phyloP scores from a whole-genome alignment of 83 land plant species.

The Thuja plicata region DNA sequence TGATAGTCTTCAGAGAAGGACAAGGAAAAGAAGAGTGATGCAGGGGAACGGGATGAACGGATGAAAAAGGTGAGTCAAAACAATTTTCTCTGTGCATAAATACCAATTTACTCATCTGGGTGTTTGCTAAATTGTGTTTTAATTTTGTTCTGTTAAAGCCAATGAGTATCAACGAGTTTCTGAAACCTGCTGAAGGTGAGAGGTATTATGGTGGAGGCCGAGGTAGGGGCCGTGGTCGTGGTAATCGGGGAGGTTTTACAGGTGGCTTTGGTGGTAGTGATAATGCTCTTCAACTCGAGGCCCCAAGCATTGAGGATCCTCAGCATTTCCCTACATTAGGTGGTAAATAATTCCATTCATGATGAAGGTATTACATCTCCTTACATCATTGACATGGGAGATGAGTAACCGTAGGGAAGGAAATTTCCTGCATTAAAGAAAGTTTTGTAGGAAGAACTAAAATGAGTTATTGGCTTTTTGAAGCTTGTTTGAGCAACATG shows the following conservation, averaged over 20 bases:
- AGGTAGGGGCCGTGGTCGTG: constrained; percentile 52
- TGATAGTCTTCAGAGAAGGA: constrained; percentile 61
- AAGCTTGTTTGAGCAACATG: not conserved
- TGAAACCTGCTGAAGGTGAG: constrained; percentile 73
- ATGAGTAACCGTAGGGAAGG: not conserved
- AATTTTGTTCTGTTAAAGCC: constrained; percentile 30
- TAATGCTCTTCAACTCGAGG: constrained; percentile 4
- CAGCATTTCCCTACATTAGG: constrained; percentile 69
- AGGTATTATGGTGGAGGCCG: constrained; percentile 26
- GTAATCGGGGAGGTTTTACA: constrained; percentile 35
- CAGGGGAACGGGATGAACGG: constrained; percentile 55
- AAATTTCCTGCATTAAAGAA: constrained; percentile 1
- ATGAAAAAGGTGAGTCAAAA: constrained; percentile 42
- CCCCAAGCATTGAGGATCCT: constrained; percentile 60
- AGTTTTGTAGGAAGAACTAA: constrained; percentile 15
- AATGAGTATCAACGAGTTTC: constrained; percentile 67
- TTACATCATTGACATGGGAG: not conserved
- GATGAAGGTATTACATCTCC: not conserved
- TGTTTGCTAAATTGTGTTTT: not conserved
- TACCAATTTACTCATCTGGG: not conserved
- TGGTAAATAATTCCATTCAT: constrained; percentile 29
- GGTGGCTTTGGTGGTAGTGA: constrained; percentile 33
- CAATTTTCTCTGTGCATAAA: not conserved
- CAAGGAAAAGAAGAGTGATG: constrained; percentile 30
- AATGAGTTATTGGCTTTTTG: too few species aligned